These are phyloP conservation scores for Xylaria longipes DNA, from an alignment of 495 filamentous ascomycete genomes.

Conservation along the genomic window DNA sequence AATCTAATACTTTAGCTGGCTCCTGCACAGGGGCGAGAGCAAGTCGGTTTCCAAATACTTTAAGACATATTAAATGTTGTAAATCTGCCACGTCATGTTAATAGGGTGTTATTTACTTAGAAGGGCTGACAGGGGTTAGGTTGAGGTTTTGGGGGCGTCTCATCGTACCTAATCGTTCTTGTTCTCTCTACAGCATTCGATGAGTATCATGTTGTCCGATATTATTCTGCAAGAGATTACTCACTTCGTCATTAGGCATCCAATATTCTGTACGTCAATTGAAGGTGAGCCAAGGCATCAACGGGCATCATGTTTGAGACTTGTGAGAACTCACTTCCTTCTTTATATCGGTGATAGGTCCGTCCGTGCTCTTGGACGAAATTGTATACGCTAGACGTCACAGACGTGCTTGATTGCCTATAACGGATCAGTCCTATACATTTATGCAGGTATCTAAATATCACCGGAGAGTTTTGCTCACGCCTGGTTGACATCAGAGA, in stretches of 20 bases:
- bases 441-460: background rate
- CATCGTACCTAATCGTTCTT: slow-evolving; percentile 26
- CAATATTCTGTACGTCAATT: slow-evolving; percentile 35
- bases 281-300: slow-evolving; percentile 8
- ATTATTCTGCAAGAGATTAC: background rate
- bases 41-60: slow-evolving; percentile 81
- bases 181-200: slow-evolving; percentile 17
- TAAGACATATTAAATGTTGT: slow-evolving; percentile 80
- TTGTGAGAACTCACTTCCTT: slow-evolving; percentile 40
- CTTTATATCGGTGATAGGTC: slow-evolving; percentile 46
- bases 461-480: slow-evolving; percentile 1
- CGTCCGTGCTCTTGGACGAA: slow-evolving; percentile 43
- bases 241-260: slow-evolving; percentile 40
- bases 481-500: slow-evolving; percentile 24
- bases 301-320: background rate
- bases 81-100: slow-evolving; percentile 33
- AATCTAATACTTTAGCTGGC: slow-evolving; percentile 44
- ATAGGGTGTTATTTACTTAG: background rate
- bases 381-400: slow-evolving; percentile 35
- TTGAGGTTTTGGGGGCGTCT: background rate
- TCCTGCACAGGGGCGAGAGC: slow-evolving; percentile 26
- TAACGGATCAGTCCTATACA: background rate
- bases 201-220: background rate
- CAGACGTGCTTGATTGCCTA: slow-evolving; percentile 33
- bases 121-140: background rate